A percentile compares a stretch with the other conserved stretches of the same genome.
These are phyloP conservation scores for Fonsecaea pugnacius DNA, from an alignment of 2,329 filamentous ascomycete genomes.

Conservation along the genomic window DNA sequence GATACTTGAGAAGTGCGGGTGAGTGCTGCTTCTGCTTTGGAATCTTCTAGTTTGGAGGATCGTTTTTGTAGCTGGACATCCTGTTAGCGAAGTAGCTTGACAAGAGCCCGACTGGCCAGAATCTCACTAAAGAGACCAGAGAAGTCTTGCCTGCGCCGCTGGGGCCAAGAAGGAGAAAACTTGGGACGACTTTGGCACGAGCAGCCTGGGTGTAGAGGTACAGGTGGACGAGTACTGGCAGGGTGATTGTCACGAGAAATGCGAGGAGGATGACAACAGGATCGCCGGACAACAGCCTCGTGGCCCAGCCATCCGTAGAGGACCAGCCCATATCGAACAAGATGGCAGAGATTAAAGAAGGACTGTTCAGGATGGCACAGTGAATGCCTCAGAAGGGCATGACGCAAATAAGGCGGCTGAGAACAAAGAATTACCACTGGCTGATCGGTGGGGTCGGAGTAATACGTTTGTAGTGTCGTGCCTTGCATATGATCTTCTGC, in stretches of 20 bases:
- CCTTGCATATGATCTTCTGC: slow-evolving; percentile 10
- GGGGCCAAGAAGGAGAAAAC: slow-evolving; percentile 80
- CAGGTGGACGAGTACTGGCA: slow-evolving; percentile 78
- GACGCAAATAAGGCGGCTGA: slow-evolving; percentile 20
- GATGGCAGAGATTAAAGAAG: background rate
- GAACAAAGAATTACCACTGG: slow-evolving; percentile 9
- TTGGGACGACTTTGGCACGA: slow-evolving; percentile 69
- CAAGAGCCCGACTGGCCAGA: slow-evolving; percentile 12
- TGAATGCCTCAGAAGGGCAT: background rate
- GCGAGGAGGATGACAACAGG: slow-evolving; percentile 65
- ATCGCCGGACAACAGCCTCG: slow-evolving; percentile 50
- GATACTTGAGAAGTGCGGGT: slow-evolving; percentile 69
- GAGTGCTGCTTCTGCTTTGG: slow-evolving; percentile 58
- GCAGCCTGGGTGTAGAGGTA: slow-evolving; percentile 70
- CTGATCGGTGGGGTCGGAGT: slow-evolving; percentile 9
- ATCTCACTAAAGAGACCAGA: slow-evolving; percentile 73
- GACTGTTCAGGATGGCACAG: slow-evolving; percentile 10
- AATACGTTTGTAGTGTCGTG: slow-evolving; percentile 1
- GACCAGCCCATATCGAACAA: slow-evolving; percentile 43
- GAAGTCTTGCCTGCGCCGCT: slow-evolving; percentile 85
- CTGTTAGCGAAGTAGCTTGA: slow-evolving; percentile 17
- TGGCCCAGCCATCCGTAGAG: slow-evolving; percentile 45
- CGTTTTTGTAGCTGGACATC: slow-evolving; percentile 47
- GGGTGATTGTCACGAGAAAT: slow-evolving; percentile 68
- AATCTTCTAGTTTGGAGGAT: slow-evolving; percentile 54